phyloP scores from a whole-genome alignment of 306 rosid genomes.

The Cicer judaicum region DNA sequence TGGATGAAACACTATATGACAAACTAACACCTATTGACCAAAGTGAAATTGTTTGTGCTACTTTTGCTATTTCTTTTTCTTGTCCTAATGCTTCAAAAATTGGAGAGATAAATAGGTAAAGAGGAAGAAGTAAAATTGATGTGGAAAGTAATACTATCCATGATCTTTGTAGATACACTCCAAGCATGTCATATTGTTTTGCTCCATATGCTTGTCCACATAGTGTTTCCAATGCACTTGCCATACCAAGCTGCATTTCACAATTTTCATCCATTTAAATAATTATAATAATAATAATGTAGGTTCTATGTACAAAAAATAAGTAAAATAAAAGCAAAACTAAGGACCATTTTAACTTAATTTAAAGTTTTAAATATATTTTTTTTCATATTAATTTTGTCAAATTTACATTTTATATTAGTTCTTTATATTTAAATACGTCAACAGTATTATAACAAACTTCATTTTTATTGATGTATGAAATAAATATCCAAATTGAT shows the following conservation, averaged over 20 bases:
- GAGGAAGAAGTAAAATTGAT: slow-evolving; percentile 46
- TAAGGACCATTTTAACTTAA: too few species aligned
- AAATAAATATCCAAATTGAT: too few species aligned
- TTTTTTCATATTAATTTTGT: too few species aligned
- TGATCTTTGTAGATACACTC: slow-evolving; percentile 65
- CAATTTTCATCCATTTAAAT: background rate
- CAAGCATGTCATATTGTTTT: slow-evolving; percentile 56
- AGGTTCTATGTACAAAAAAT: too few species aligned
- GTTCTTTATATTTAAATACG: too few species aligned
- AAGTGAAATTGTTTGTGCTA: slow-evolving; percentile 48
- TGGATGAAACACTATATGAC: slow-evolving; percentile 46
- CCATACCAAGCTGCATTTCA: slow-evolving; percentile 61
- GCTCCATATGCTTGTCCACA: slow-evolving; percentile 71
- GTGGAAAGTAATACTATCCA: slow-evolving; percentile 52
- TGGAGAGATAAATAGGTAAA: slow-evolving; percentile 52
- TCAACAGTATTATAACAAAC: too few species aligned
- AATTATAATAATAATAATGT: too few species aligned
- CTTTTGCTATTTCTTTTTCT: slow-evolving; percentile 42
- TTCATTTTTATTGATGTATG: too few species aligned
- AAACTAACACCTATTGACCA: slow-evolving; percentile 53
- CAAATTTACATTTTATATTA: too few species aligned
- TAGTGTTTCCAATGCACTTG: slow-evolving; percentile 66
- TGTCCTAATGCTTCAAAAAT: slow-evolving; percentile 55
- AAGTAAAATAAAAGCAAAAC: too few species aligned
- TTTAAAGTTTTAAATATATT: too few species aligned